Percentiles rank a stretch among this genome's conserved stretches.
phyloP scores from a whole-genome alignment of 2,329 filamentous ascomycete species.

The Pseudogymnoascus sp. region DNA sequence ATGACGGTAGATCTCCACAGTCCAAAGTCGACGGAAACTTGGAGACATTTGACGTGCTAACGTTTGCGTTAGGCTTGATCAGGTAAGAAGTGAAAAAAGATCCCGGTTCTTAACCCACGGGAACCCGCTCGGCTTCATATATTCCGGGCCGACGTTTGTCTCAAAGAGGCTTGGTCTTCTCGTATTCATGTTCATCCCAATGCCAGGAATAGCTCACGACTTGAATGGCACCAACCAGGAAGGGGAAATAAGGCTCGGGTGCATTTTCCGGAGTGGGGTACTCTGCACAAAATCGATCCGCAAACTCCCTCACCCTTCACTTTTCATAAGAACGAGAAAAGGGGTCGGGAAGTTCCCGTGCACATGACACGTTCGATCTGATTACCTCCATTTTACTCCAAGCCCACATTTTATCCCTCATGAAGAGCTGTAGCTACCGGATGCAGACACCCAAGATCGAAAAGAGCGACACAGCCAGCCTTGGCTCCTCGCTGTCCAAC shows the following conservation, averaged over 20 bases:
- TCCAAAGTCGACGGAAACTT: not conserved
- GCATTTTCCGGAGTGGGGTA: not conserved
- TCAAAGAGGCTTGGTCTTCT: not conserved
- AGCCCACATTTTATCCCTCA: constrained; percentile 1
- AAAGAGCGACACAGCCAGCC: not conserved
- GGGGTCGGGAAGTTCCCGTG: not conserved
- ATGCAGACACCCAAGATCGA: not conserved
- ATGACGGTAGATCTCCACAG: constrained; percentile 18
- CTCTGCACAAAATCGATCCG: not conserved
- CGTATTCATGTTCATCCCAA: constrained; percentile 2
- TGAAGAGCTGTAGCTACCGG: not conserved
- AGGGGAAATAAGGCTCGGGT: not conserved
- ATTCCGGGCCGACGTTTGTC: not conserved
- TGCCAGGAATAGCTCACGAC: not conserved
- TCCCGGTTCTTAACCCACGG: not conserved
- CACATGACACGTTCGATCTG: not conserved
- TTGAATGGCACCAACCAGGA: not conserved
- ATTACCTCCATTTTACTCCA: not conserved
- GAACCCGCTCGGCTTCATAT: not conserved
- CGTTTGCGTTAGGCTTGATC: not conserved
- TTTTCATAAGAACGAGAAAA: not conserved
- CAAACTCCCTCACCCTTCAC: not conserved
- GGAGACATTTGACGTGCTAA: not conserved
- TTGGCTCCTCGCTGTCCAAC: not conserved
- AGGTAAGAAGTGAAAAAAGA: not conserved